Base-by-base conservation (phyloP, 2,329 filamentous ascomycete species). In the Coccinonectria pachysandricola region DNA sequence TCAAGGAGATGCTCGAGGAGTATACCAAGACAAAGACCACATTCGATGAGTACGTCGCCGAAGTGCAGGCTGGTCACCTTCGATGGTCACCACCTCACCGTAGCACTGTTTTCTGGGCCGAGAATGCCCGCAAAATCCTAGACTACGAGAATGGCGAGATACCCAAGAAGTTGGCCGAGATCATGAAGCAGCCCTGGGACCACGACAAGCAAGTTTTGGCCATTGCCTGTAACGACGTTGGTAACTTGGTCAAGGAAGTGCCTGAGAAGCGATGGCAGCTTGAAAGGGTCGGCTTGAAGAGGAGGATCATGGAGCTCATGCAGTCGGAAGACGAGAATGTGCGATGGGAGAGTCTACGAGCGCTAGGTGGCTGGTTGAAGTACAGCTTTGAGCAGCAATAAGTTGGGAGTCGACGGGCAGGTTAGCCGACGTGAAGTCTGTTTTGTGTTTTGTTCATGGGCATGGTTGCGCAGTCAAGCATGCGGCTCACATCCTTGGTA, bases 71-170 rank as follows among this genome's bases (percentile, higher is more conserved):
- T 3, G 87, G 87, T 18, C 86, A 94, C 50, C 68, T 95, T 29
- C 79, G 85, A 48, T 95, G 87, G 87, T 91, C 83, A 5, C 87
- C 87, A 15, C 86, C 87, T 19, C 87, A 95, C 58, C 78, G 82
- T 44, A 88, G 79, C 60, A 68, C 77, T 23, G 72, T 78, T 5
- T 95, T 95, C 62, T 95, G 87, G 87, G 75, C 77, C 21, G 87
- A 94, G 45, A 94, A 95, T 45, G 83, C 87, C 6, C 75, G 81
- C 32, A 79, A 78, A 46, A 93, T 95, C 38, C 64, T 94, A 31
- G 85, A 94, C 26, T 74, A 80, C 38, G 76, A 86, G 51, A 80
- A 85, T 39, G 84, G 82, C 17, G 78, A 77, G 39, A 65, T 94
- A 27, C 74, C 81, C 19, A 77, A 76, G 48, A 81, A 84, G 60